A percentile compares a stretch with the other conserved stretches of the same genome.
Evolutionary conservation across 2,329 filamentous ascomycete genomes (phyloP).

Genomic region (Fusarium metavorans): DNA sequence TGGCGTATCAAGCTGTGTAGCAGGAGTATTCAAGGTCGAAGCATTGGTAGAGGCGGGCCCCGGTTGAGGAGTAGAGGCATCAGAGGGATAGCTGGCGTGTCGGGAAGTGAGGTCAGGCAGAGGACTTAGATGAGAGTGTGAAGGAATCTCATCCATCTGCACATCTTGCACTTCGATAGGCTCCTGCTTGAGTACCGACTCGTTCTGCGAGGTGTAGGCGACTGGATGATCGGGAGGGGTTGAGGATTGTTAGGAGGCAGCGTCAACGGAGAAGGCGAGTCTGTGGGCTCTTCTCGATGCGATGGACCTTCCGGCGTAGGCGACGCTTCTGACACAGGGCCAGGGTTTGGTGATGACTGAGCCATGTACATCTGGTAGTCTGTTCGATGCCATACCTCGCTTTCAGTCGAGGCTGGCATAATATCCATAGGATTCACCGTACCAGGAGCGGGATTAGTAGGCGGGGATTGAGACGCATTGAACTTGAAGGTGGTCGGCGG

Average conservation of each 20-base stretch:
- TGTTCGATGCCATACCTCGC: slow-evolving; percentile 53
- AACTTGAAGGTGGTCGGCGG: slow-evolving; percentile 40
- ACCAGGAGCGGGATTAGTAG: slow-evolving; percentile 54
- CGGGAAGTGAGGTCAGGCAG: slow-evolving; percentile 40
- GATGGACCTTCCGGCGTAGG: background rate
- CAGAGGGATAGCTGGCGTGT: slow-evolving; percentile 52
- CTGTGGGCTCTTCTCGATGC: slow-evolving; percentile 29
- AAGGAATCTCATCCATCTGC: slow-evolving; percentile 42
- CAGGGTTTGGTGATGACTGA: slow-evolving; percentile 42
- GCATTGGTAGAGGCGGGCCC: slow-evolving; percentile 54
- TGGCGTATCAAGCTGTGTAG: slow-evolving; percentile 58
- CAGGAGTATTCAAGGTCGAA: slow-evolving; percentile 60
- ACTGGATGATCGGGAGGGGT: slow-evolving; percentile 44
- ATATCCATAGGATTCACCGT: slow-evolving; percentile 68
- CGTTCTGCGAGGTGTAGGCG: slow-evolving; percentile 42
- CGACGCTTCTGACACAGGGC: slow-evolving; percentile 20
- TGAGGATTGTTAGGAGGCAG: slow-evolving; percentile 37
- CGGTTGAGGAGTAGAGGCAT: slow-evolving; percentile 57
- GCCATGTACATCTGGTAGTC: slow-evolving; percentile 51
- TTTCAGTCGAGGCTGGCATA: slow-evolving; percentile 58
- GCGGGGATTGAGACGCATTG: slow-evolving; percentile 46
- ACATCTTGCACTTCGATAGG: slow-evolving; percentile 36
- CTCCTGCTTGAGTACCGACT: slow-evolving; percentile 32
- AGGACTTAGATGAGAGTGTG: slow-evolving; percentile 42
- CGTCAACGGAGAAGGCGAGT: slow-evolving; percentile 45